Percentiles rank a stretch among this genome's conserved stretches.
These are phyloP conservation scores for Magnolia officinalis DNA, from an alignment of 164 flowering plant genomes.

Conservation along the genomic window DNA sequence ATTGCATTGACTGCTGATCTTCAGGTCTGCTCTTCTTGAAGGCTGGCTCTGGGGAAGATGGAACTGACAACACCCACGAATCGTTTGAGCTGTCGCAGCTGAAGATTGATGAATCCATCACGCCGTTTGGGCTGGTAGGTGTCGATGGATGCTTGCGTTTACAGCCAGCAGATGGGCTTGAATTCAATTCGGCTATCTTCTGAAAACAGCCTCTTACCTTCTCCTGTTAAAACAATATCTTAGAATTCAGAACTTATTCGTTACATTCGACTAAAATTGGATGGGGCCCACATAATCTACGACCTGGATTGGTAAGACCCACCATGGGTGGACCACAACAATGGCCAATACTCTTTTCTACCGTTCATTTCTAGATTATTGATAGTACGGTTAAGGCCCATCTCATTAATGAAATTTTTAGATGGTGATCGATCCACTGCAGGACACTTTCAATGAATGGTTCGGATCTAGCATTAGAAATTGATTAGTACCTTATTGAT, in stretches of 20 bases:
- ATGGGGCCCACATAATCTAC: not conserved
- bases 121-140: slow-evolving; percentile 65
- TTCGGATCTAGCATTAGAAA: not conserved
- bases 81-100: slow-evolving; percentile 54
- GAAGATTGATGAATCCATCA: slow-evolving; percentile 53
- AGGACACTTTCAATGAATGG: not conserved
- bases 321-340: not conserved
- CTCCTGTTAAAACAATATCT: slow-evolving; percentile 36
- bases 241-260: not conserved
- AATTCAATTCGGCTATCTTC: slow-evolving; percentile 36
- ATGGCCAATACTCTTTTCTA: too few species aligned
- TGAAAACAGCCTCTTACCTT: slow-evolving; percentile 52
- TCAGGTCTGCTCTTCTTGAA: slow-evolving; percentile 48
- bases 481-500: slow-evolving; percentile 43
- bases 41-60: slow-evolving; percentile 48
- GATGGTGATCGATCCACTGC: not conserved
- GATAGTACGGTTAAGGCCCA: too few species aligned
- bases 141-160: slow-evolving; percentile 39
- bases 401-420: not conserved
- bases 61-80: slow-evolving; percentile 41
- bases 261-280: not conserved
- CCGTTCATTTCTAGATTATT: too few species aligned
- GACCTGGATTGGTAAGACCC: not conserved
- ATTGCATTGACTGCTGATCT: slow-evolving; percentile 44
- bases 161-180: slow-evolving; percentile 11